Evolutionary conservation across 2,329 filamentous ascomycete species (phyloP).

Genomic region (Trichothecium sympodiale): DNA sequence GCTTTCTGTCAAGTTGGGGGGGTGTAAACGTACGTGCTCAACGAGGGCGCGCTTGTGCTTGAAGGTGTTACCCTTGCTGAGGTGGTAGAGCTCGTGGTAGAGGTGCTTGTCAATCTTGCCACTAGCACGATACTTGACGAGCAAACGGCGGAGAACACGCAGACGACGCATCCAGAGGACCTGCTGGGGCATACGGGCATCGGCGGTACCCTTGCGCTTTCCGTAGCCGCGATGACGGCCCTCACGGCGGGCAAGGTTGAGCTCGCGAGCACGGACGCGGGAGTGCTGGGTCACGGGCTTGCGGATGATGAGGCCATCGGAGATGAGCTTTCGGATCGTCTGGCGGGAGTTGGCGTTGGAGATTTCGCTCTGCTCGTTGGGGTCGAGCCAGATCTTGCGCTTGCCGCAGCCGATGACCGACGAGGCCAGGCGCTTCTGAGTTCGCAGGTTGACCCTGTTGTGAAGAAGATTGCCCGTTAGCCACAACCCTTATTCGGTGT

Average conservation of each 20-base stretch:
- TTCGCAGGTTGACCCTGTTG: conserved; percentile 96
- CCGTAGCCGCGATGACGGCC: conserved; percentile 98
- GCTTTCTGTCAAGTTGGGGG: neutral
- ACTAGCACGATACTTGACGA: conserved; percentile 99
- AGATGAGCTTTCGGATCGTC: conserved; percentile 98
- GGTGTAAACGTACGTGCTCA: conserved; percentile 78
- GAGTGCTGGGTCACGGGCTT: conserved; percentile 99
- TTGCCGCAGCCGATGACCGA: conserved; percentile 98
- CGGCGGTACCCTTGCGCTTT: conserved; percentile 99
- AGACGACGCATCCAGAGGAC: conserved; percentile 99
- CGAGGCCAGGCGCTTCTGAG: conserved; percentile 99
- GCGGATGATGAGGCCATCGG: conserved; percentile 99
- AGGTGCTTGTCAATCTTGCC: conserved; percentile 99
- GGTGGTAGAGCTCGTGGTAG: conserved; percentile 99
- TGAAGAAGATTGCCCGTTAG: conserved; percentile 15
- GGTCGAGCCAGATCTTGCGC: conserved; percentile 99
- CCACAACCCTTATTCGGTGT: conserved; percentile 4
- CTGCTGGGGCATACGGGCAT: conserved; percentile 98
- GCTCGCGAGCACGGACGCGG: conserved; percentile 86
- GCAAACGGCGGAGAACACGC: conserved; percentile 94
- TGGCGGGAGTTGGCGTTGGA: conserved; percentile 99
- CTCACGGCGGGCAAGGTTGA: conserved; percentile 88
- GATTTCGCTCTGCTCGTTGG: conserved; percentile 98
- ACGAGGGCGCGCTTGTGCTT: conserved; percentile 99
- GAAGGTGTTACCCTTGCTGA: conserved; percentile 99